phyloP scores from a whole-genome alignment of 352 stramenopile genomes.

The Thalassiosira livingstoniorum region DNA sequence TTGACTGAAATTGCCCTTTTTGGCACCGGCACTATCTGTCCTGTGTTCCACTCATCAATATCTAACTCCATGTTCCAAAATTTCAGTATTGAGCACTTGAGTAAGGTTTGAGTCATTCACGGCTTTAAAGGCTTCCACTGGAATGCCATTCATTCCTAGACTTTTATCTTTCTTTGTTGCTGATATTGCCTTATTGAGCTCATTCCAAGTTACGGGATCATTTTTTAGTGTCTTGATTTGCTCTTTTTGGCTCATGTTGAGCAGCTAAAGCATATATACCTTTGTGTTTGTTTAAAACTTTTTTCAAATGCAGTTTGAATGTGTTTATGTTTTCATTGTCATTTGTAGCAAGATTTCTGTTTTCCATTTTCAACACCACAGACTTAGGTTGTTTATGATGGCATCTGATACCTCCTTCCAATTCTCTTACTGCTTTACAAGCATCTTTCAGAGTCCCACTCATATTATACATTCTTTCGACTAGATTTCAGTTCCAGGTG shows the following conservation, averaged over 20 bases:
- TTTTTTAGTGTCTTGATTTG: not conserved
- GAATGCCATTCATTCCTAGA: not conserved
- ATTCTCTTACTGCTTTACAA: not conserved
- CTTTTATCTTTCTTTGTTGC: slow-evolving; percentile 6
- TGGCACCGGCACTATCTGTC: not conserved
- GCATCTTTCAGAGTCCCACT: slow-evolving; percentile 6
- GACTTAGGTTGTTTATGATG: not conserved
- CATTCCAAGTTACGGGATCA: not conserved
- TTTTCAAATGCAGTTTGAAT: not conserved
- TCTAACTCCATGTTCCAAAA: not conserved
- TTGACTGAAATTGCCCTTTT: slow-evolving; percentile 19
- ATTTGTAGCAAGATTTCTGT: too few relatives aligned
- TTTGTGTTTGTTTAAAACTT: slow-evolving; percentile 1
- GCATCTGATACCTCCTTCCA: not conserved
- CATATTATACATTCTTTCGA: not conserved
- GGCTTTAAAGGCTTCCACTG: slow-evolving; percentile 1
- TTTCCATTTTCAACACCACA: too few relatives aligned
- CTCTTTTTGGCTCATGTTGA: not conserved
- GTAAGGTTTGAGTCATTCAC: slow-evolving; percentile 5
- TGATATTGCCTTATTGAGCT: slow-evolving; percentile 8
- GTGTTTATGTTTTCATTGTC: too few relatives aligned
- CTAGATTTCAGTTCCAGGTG: not conserved
- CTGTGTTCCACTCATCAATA: slow-evolving; percentile 1
- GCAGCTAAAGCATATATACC: not conserved
- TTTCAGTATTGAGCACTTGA: not conserved